phyloP scores from a whole-genome alignment of 805 yeast species.

The Teunomyces cretensis region DNA sequence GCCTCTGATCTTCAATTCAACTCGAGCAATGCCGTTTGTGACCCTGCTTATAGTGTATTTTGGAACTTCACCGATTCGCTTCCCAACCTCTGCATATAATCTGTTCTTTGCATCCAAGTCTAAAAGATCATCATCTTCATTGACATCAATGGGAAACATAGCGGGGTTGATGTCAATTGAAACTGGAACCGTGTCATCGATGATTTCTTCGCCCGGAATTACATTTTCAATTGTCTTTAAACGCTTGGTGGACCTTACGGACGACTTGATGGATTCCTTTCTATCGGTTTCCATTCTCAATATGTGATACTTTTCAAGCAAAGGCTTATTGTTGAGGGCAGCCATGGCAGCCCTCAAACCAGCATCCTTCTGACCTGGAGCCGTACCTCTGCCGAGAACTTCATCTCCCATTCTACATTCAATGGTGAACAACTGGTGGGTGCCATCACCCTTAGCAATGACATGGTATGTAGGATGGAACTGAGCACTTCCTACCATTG shows the following conservation, averaged over 20 bases:
- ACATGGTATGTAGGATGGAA: slow-evolving; percentile 60
- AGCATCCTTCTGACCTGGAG: slow-evolving; percentile 69
- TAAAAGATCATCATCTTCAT: slow-evolving; percentile 19
- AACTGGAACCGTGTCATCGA: slow-evolving; percentile 24
- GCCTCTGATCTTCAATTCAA: slow-evolving; percentile 30
- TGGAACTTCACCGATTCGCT: slow-evolving; percentile 33
- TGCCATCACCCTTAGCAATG: slow-evolving; percentile 45
- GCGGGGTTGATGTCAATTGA: slow-evolving; percentile 4
- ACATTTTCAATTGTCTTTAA: slow-evolving; percentile 5
- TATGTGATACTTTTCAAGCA: slow-evolving; percentile 64
- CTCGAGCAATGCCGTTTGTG: slow-evolving; percentile 8
- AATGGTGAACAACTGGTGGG: slow-evolving; percentile 56
- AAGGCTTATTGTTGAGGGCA: slow-evolving; percentile 58
- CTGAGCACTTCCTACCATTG: slow-evolving; percentile 74
- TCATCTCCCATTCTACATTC: slow-evolving; percentile 66
- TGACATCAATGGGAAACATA: slow-evolving; percentile 29
- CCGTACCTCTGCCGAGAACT: slow-evolving; percentile 70
- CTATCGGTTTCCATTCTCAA: slow-evolving; percentile 40
- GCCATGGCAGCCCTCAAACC: slow-evolving; percentile 83
- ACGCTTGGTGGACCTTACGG: slow-evolving; percentile 11
- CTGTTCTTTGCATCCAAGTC: slow-evolving; percentile 39
- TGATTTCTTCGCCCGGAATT: slow-evolving; percentile 1
- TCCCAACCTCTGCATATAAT: slow-evolving; percentile 39
- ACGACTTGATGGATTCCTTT: slow-evolving; percentile 14
- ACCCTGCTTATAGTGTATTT: slow-evolving; percentile 22